These are phyloP conservation scores for Royoungia palumana DNA, from an alignment of 768 basidiomycete genomes.

Conservation along the genomic window DNA sequence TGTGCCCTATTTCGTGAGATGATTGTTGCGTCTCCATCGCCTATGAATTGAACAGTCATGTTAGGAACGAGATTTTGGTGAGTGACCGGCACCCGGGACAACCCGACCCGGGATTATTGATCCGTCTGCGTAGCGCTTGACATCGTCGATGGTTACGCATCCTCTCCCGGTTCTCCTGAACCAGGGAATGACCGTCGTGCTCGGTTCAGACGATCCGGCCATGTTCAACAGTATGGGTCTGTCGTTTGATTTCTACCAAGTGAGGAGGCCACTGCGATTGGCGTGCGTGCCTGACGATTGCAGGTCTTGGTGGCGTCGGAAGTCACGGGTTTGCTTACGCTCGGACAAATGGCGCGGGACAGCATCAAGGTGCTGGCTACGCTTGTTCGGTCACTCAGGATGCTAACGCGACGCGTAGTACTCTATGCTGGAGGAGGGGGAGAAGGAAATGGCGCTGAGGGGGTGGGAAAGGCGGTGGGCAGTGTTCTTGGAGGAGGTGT, in stretches of 20 bases:
- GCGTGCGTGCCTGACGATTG: background rate
- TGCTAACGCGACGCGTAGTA: conserved; percentile 33
- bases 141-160: conserved; percentile 75
- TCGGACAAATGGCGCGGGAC: conserved; percentile 58
- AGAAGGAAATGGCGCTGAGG: conserved; percentile 41
- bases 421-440: conserved; percentile 44
- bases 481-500: conserved; percentile 36
- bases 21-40: background rate
- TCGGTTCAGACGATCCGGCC: conserved; percentile 71
- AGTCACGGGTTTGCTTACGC: conserved; percentile 55
- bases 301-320: conserved; percentile 65
- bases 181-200: conserved; percentile 64
- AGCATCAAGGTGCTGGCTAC: conserved; percentile 48
- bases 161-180: conserved; percentile 65
- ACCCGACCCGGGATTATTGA: background rate
- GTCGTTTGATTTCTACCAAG: conserved; percentile 75
- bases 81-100: background rate
- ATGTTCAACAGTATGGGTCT: conserved; percentile 73
- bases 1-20: conserved; percentile 49
- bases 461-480: conserved; percentile 48
- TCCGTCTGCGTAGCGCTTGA: conserved; percentile 50
- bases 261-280: conserved; percentile 17
- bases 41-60: background rate
- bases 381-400: background rate
- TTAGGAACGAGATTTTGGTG: conserved; percentile 69